A percentile compares a stretch with the other conserved stretches of the same genome.
Conservation (phyloP, 192 early-diverging fungal species). For the Linderina pennispora region DNA sequence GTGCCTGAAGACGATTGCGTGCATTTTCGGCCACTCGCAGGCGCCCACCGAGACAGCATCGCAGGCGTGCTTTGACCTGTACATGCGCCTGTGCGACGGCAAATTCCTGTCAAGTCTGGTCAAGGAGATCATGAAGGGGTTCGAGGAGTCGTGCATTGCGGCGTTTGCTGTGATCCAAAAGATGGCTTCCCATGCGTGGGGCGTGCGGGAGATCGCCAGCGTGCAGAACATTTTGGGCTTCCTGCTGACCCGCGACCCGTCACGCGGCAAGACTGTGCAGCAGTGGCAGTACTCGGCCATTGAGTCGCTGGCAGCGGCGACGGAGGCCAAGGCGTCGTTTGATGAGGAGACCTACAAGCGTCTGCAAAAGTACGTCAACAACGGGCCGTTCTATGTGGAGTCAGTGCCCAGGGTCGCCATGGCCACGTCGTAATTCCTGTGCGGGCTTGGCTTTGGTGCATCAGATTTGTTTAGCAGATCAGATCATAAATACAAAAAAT, state of each 20-base stretch:
- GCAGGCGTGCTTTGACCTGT: conserved; percentile 39
- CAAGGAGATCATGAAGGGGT: conserved; percentile 44
- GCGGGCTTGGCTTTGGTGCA: conserved; percentile 4
- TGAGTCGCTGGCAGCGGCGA: conserved; percentile 20
- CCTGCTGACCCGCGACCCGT: conserved; percentile 34
- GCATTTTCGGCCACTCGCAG: conserved; percentile 29
- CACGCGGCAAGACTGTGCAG: conserved; percentile 31
- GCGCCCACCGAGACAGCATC: conserved; percentile 15
- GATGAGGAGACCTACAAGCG: conserved; percentile 16
- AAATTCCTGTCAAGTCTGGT: conserved; percentile 27
- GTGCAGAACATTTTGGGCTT: conserved; percentile 31
- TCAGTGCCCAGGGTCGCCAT: conserved; percentile 26
- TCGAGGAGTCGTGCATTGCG: conserved; percentile 40
- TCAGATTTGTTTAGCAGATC: conserved; percentile 6
- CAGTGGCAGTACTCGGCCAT: conserved; percentile 41
- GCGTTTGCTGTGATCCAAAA: conserved; percentile 39
- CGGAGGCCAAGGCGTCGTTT: conserved; percentile 24
- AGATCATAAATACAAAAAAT: neutral
- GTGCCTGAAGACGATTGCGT: conserved; percentile 35
- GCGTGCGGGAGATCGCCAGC: conserved; percentile 37
- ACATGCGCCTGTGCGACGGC: conserved; percentile 24
- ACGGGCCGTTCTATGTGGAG: conserved; percentile 37
- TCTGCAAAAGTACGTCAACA: conserved; percentile 22
- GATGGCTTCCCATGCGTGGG: conserved; percentile 36
- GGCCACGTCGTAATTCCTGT: conserved; percentile 4